Evolutionary conservation across 345 rosid genomes (phyloP).

Genomic region (Firmiana major): DNA sequence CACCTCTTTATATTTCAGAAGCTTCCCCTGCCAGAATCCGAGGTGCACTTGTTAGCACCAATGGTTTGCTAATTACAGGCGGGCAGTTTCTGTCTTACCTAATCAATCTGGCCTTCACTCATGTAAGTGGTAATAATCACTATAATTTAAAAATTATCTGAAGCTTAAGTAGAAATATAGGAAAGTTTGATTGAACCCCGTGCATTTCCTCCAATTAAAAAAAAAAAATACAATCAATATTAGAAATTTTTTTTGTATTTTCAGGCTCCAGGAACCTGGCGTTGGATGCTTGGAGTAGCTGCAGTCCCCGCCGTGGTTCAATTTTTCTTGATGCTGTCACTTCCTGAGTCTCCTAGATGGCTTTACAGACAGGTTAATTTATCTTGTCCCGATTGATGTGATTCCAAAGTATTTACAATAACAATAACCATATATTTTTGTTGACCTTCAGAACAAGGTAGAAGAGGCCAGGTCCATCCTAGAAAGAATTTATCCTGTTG

Average conservation of each 20-base stretch:
- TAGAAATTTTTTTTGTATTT: neutral
- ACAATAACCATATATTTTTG: too few species aligned
- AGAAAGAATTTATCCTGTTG: constrained; percentile 55
- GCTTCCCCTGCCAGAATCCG: constrained; percentile 86
- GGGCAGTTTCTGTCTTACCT: constrained; percentile 81
- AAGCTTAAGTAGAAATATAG: neutral
- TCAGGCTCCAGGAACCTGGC: constrained; percentile 72
- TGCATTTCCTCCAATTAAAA: neutral
- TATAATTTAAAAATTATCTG: neutral
- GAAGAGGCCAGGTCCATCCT: constrained; percentile 60
- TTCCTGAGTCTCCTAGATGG: constrained; percentile 91
- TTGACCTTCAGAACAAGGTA: constrained; percentile 30
- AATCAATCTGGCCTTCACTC: constrained; percentile 76
- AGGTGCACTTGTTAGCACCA: constrained; percentile 86
- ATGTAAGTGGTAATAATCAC: constrained; percentile 28
- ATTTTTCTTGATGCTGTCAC: constrained; percentile 51
- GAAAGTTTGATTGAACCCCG: neutral
- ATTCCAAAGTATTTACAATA: neutral
- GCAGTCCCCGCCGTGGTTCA: constrained; percentile 65
- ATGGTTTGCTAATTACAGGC: constrained; percentile 75
- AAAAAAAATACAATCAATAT: neutral
- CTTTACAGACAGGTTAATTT: constrained; percentile 49
- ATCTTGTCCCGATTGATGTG: too few species aligned
- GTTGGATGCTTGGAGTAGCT: constrained; percentile 88
- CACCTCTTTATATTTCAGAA: constrained; percentile 88